A percentile compares a stretch with the other conserved stretches of the same genome.
Evolutionary conservation across 225 moss, liverwort and hornwort species (phyloP).

Genomic region (Pleurozium schreberi): DNA sequence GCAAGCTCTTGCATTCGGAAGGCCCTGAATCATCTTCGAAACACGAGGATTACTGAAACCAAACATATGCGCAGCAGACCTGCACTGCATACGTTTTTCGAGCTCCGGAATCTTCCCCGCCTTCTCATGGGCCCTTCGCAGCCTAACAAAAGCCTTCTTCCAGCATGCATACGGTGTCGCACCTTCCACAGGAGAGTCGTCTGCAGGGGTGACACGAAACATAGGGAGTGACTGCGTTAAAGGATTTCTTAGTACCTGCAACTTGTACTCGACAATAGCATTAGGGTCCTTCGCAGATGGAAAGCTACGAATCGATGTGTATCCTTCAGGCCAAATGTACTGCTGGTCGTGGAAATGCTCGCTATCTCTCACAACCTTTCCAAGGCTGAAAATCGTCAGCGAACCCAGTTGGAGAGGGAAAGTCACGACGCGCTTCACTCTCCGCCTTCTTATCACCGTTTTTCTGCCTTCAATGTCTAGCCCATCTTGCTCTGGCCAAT

Average conservation of each 20-base stretch:
- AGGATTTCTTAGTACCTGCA: slow-evolving; percentile 83
- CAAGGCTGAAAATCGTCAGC: slow-evolving; percentile 49
- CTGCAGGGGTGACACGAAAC: slow-evolving; percentile 79
- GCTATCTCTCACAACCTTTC: slow-evolving; percentile 79
- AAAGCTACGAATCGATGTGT: slow-evolving; percentile 66
- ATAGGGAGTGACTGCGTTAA: slow-evolving; percentile 43
- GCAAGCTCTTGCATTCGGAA: slow-evolving; percentile 90
- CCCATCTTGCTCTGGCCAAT: slow-evolving; percentile 58
- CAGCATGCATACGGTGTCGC: slow-evolving; percentile 79
- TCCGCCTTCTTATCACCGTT: slow-evolving; percentile 19
- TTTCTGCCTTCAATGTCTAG: slow-evolving; percentile 33
- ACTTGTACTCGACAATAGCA: slow-evolving; percentile 58
- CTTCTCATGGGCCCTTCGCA: slow-evolving; percentile 81
- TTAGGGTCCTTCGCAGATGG: slow-evolving; percentile 78
- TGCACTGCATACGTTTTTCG: slow-evolving; percentile 77
- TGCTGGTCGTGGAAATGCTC: slow-evolving; percentile 96
- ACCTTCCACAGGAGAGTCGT: slow-evolving; percentile 73
- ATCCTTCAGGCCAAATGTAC: slow-evolving; percentile 97
- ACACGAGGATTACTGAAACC: slow-evolving; percentile 78
- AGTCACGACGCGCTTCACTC: slow-evolving; percentile 19
- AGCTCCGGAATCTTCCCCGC: slow-evolving; percentile 54
- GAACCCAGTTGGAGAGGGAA: slow-evolving; percentile 67
- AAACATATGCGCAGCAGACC: slow-evolving; percentile 90
- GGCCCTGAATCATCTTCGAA: slow-evolving; percentile 81
- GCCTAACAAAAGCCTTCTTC: slow-evolving; percentile 72